These are phyloP conservation scores for Puccinia brachypodii DNA, from an alignment of 1,284 basidiomycete species.

Conservation along the genomic window DNA sequence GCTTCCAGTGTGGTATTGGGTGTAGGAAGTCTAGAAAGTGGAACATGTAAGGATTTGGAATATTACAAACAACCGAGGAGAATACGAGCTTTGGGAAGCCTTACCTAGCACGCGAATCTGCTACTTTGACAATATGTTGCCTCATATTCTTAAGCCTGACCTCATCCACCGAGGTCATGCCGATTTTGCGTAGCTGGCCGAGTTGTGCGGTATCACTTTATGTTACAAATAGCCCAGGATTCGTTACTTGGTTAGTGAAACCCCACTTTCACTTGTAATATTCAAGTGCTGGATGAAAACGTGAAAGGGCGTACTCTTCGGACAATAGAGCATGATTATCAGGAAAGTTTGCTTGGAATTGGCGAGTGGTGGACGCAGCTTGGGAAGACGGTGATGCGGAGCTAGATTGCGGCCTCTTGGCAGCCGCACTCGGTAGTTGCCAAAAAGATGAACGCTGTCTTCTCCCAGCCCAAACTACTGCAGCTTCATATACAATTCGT, in stretches of 20 bases:
- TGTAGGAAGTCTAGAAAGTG: slow-evolving; percentile 61
- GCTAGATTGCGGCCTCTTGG: slow-evolving; percentile 21
- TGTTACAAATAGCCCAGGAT: slow-evolving; percentile 47
- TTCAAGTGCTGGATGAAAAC: neutral
- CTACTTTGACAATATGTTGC: slow-evolving; percentile 69
- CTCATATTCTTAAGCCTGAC: slow-evolving; percentile 77
- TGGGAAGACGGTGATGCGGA: slow-evolving; percentile 8
- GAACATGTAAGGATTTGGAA: slow-evolving; percentile 49
- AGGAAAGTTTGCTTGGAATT: slow-evolving; percentile 22
- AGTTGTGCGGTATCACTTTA: slow-evolving; percentile 73
- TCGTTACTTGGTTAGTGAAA: neutral
- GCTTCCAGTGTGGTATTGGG: slow-evolving; percentile 62
- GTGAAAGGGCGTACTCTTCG: slow-evolving; percentile 30
- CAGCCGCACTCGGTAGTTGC: slow-evolving; percentile 28
- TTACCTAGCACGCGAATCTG: slow-evolving; percentile 54
- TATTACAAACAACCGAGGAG: neutral
- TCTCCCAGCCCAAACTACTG: slow-evolving; percentile 80
- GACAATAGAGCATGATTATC: slow-evolving; percentile 30
- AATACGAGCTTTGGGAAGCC: neutral
- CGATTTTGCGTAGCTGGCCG: slow-evolving; percentile 72
- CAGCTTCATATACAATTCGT: slow-evolving; percentile 77
- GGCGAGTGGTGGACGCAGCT: slow-evolving; percentile 12
- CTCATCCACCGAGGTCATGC: slow-evolving; percentile 77
- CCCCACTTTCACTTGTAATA: neutral
- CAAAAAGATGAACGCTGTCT: slow-evolving; percentile 46